Conservation (phyloP, 140 eudicot genomes). For the Erigeron philadelphicus region DNA sequence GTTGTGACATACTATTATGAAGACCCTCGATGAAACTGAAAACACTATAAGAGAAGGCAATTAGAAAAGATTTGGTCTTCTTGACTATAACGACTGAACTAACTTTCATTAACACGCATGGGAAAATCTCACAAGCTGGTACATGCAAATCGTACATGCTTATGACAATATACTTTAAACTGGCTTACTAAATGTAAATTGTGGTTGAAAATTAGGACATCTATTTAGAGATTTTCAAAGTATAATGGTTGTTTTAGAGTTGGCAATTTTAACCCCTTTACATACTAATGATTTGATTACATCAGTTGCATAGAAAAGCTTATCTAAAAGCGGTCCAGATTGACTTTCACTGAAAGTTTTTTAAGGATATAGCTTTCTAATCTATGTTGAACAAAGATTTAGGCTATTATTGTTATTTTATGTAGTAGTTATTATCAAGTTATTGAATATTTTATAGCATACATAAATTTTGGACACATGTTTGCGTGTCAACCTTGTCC, state of each 20-base stretch:
- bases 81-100: neutral
- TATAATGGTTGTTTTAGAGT: neutral
- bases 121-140: neutral
- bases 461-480: too few relatives aligned
- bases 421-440: too few relatives aligned
- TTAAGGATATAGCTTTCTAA: neutral
- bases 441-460: too few relatives aligned
- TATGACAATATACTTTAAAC: neutral
- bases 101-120: neutral
- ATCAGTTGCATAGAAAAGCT: neutral
- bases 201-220: neutral
- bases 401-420: too few relatives aligned
- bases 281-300: neutral
- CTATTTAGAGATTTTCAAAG: neutral
- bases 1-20: neutral
- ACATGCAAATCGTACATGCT: neutral
- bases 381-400: neutral
- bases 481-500: too few relatives aligned
- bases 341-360: neutral
- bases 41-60: neutral
- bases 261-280: neutral
- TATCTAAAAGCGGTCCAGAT: neutral
- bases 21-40: neutral
- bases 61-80: neutral
- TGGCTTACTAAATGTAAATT: neutral